These are phyloP conservation scores for Exutisphaerella laricina DNA, from an alignment of 2,329 filamentous ascomycete genomes.

Conservation along the genomic window DNA sequence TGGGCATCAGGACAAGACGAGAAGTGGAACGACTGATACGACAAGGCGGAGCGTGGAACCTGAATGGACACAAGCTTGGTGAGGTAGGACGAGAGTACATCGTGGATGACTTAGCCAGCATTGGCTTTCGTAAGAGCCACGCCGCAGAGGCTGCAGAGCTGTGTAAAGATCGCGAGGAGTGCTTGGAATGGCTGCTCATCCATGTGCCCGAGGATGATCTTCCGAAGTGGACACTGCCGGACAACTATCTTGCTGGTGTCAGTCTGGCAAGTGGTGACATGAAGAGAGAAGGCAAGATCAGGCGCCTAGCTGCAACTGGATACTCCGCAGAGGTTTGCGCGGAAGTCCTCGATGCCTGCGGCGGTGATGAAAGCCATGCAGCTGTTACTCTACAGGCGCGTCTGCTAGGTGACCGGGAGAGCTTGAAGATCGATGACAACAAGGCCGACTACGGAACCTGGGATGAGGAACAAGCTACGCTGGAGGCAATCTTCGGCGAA, in stretches of 20 bases:
- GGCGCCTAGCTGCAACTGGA: slow-evolving; percentile 72
- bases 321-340: slow-evolving; percentile 82
- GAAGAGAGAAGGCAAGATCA: slow-evolving; percentile 73
- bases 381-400: slow-evolving; percentile 73
- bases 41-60: slow-evolving; percentile 79
- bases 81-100: slow-evolving; percentile 53
- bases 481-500: slow-evolving; percentile 82
- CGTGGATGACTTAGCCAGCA: slow-evolving; percentile 65
- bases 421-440: slow-evolving; percentile 34
- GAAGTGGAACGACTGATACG: slow-evolving; percentile 77
- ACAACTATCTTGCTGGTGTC: slow-evolving; percentile 85
- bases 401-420: slow-evolving; percentile 44
- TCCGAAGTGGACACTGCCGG: slow-evolving; percentile 86
- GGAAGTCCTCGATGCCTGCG: slow-evolving; percentile 64
- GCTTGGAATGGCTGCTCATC: slow-evolving; percentile 90
- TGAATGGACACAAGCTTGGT: slow-evolving; percentile 63
- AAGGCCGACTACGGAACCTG: slow-evolving; percentile 52
- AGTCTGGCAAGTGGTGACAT: slow-evolving; percentile 78
- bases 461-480: slow-evolving; percentile 76
- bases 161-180: slow-evolving; percentile 88
- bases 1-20: slow-evolving; percentile 74
- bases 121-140: slow-evolving; percentile 86
- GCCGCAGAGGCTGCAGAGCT: slow-evolving; percentile 79
- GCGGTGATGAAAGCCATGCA: slow-evolving; percentile 67
- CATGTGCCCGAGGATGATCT: slow-evolving; percentile 96